These are phyloP conservation scores for Gastrodia elata DNA, from an alignment of 106 monocot genomes.

Conservation along the genomic window DNA sequence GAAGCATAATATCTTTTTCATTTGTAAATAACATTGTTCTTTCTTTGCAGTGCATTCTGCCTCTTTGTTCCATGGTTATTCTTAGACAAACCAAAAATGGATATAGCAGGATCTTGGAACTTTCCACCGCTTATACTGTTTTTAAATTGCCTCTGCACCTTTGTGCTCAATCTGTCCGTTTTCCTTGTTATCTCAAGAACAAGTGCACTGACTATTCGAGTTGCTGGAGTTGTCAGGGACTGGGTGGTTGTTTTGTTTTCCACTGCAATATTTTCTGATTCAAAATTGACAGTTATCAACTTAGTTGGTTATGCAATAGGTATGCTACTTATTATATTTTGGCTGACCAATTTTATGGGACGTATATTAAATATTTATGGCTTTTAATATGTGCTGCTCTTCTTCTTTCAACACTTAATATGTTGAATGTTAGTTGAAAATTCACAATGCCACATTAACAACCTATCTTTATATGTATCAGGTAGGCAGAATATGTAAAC, in stretches of 20 bases:
- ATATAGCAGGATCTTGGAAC: conserved; percentile 57
- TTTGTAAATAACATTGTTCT: not conserved
- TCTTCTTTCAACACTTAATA: no score
- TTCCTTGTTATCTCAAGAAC: conserved; percentile 89
- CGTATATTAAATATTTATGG: no score
- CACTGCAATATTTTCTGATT: conserved; percentile 63
- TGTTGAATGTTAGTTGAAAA: not conserved
- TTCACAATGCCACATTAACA: not conserved
- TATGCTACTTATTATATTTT: conserved; percentile 16
- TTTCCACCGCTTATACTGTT: conserved; percentile 59
- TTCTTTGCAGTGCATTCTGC: conserved; percentile 69
- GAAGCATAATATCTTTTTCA: not conserved
- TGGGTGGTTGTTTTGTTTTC: conserved; percentile 92
- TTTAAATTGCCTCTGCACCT: conserved; percentile 87
- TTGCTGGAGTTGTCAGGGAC: conserved; percentile 95
- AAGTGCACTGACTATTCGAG: conserved; percentile 93
- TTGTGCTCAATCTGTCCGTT: conserved; percentile 86
- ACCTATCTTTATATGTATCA: not conserved
- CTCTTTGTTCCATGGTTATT: conserved; percentile 93
- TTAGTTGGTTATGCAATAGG: conserved; percentile 88
- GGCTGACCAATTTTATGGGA: not conserved
- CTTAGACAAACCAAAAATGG: conserved; percentile 94
- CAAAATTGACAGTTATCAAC: conserved; percentile 73
- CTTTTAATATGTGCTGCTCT: no score
- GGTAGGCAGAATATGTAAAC: not conserved